Base-by-base conservation (phyloP, 1,139 yeast species). In the Diutina sp. region DNA sequence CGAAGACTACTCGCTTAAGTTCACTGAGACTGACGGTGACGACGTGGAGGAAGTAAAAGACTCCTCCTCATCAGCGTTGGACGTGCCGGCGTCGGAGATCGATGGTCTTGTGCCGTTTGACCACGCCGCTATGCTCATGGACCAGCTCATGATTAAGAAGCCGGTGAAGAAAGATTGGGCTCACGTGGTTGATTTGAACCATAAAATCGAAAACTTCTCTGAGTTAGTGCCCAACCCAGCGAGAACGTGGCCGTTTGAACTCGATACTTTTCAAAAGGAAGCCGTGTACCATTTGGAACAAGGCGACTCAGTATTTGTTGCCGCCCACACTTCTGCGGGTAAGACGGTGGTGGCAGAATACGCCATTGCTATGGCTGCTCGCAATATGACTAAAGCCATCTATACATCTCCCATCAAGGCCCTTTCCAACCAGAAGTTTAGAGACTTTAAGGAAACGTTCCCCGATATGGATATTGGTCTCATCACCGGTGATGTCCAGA, bases 31-130 rank as follows among this genome's bases (percentile, higher is more conserved):
- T 35, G 46, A 65, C 7, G 57, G 54, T 11, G 56, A 50, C 12
- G 52, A 56, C n/a, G 41, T 35, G 63, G 85, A 90, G 59, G 84
- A 85, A 67, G 75, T 90, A 60, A 83, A 84, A 60, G 97, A 91
- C 74, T 97, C 90, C 69, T 97, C 93, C 57, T 84, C 98, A 69
- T 98, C 93, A 72, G 98, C 93, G 69, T 98, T 93, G n/a, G 98
- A 98, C 1, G 78, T 56, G 18, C 55, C 46, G 3, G 50, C 28
- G 16, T 29, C 45, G 8, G 25, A 28, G 21, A 82, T 91, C 50
- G 96, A 89, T 64, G 87, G 84, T 3, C 71, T 90, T 16, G 77
- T 93, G 44, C 99, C 99, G 1, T 95, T 96, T 4, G 87, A 86
- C 59, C 91, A 84, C 66, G 87, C 91, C 56, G 93, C 93, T 67